Conservation (phyloP, 805 yeast genomes). For the Cyberlindnera sargentensis region DNA sequence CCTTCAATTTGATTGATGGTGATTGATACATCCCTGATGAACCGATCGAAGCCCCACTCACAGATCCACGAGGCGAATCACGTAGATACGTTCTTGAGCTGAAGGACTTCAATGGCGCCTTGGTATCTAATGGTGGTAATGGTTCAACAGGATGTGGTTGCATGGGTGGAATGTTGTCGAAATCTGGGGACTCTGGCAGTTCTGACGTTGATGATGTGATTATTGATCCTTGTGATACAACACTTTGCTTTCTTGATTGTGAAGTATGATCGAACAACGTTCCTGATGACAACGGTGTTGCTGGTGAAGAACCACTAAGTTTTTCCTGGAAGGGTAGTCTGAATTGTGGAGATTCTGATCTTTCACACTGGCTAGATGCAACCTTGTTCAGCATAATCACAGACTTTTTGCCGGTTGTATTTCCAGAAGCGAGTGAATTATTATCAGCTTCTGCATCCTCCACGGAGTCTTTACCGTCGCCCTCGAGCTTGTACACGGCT, state of each 20-base stretch:
- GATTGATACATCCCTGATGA: background rate
- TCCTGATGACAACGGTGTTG: background rate
- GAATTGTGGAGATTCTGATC: constrained; percentile 26
- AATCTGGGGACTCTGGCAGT: constrained; percentile 21
- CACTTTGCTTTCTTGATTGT: constrained; percentile 32
- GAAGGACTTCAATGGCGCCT: constrained; percentile 4
- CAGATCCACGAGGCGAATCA: constrained; percentile 42
- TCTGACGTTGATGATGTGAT: constrained; percentile 22
- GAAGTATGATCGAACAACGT: constrained; percentile 5
- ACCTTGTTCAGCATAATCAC: constrained; percentile 19
- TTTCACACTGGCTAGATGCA: constrained; percentile 4
- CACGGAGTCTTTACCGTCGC: constrained; percentile 9
- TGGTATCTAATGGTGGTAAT: constrained; percentile 26
- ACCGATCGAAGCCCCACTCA: constrained; percentile 25
- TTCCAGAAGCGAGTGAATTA: constrained; percentile 8
- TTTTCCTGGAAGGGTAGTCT: constrained; percentile 65
- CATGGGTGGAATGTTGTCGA: constrained; percentile 42
- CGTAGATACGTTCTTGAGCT: constrained; percentile 16
- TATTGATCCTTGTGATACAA: constrained; percentile 26
- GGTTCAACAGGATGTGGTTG: constrained; percentile 51
- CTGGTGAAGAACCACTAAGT: constrained; percentile 10
- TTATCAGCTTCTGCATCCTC: constrained; percentile 4
- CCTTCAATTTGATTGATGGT: constrained; percentile 13
- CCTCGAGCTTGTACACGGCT: constrained; percentile 33
- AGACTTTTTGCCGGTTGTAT: constrained; percentile 20